Conservation (phyloP, 176 grass and related monocot species). For the Pontederia crassipes region DNA sequence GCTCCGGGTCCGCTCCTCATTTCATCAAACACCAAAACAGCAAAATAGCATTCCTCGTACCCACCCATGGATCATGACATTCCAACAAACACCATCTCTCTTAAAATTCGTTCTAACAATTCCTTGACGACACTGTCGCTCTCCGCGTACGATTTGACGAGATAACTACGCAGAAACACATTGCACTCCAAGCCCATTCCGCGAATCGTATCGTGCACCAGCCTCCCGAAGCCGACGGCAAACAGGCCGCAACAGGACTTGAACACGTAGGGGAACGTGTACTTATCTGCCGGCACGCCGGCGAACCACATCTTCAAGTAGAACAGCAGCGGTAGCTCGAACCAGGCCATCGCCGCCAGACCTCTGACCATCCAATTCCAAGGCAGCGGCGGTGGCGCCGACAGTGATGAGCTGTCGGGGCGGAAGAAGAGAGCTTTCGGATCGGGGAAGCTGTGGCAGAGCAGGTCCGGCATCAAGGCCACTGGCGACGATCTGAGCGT, state of each 20-base stretch:
- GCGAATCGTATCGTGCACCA: constrained; percentile 46
- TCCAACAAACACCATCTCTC: constrained; percentile 59
- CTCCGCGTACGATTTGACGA: constrained; percentile 55
- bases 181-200: constrained; percentile 35
- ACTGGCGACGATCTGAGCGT: constrained; percentile 42
- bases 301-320: constrained; percentile 72
- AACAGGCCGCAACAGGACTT: constrained; percentile 55
- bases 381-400: constrained; percentile 19
- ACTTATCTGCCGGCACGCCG: constrained; percentile 38
- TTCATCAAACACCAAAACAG: constrained; percentile 35
- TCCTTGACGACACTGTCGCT: constrained; percentile 27
- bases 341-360: constrained; percentile 37
- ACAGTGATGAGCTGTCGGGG: not conserved
- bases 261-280: constrained; percentile 64
- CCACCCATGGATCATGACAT: constrained; percentile 71
- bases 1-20: constrained; percentile 34
- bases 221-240: constrained; percentile 35
- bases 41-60: constrained; percentile 28
- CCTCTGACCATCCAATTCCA: constrained; percentile 93
- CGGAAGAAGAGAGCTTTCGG: constrained; percentile 50
- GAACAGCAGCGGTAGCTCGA: constrained; percentile 49
- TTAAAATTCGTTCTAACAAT: not conserved
- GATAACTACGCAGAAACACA: constrained; percentile 30
- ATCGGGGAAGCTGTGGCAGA: constrained; percentile 51
- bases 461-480: constrained; percentile 29